phyloP scores from a whole-genome alignment of 805 yeast genomes.

The Zygoascus biomembranicola region DNA sequence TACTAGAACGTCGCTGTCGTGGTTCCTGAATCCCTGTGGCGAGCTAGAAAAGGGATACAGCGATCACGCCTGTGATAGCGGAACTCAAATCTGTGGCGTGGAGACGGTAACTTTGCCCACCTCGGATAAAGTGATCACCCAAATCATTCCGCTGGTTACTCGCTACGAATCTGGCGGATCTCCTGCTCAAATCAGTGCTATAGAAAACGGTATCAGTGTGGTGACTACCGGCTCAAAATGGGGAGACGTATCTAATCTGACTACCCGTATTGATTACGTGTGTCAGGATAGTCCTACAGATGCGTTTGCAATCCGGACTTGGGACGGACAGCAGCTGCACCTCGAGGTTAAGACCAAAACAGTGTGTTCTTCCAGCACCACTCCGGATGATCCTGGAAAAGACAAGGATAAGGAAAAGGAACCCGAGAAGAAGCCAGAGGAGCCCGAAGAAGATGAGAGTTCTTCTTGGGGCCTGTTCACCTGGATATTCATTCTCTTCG shows the following conservation, averaged over 20 bases:
- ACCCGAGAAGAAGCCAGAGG: conserved; percentile 20
- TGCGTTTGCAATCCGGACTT: conserved; percentile 8
- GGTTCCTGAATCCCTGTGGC: conserved; percentile 70
- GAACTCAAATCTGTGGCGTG: conserved; percentile 74
- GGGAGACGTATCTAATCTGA: conserved; percentile 49
- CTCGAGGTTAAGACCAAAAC: conserved; percentile 16
- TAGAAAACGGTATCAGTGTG: conserved; percentile 30
- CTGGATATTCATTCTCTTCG: conserved; percentile 71
- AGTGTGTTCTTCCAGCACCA: conserved; percentile 21
- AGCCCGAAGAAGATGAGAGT: conserved; percentile 9
- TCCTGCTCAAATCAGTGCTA: conserved; percentile 13
- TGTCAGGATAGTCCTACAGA: conserved; percentile 19
- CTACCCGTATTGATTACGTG: conserved; percentile 25
- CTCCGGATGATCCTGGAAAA: conserved; percentile 4
- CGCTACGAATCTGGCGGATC: conserved; percentile 17
- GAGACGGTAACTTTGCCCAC: conserved; percentile 48
- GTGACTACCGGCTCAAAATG: conserved; percentile 49
- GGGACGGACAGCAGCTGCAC: conserved; percentile 15
- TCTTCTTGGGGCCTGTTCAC: conserved; percentile 67
- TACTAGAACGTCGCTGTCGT: conserved; percentile 47
- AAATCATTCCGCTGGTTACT: conserved; percentile 45
- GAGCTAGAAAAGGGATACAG: conserved; percentile 27
- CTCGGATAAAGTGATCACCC: conserved; percentile 37
- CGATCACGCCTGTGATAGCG: conserved; percentile 46
- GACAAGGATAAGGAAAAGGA: conserved; percentile 13